Conservation (phyloP, 2,329 filamentous ascomycete species). For the Alternaria incomplexa region DNA sequence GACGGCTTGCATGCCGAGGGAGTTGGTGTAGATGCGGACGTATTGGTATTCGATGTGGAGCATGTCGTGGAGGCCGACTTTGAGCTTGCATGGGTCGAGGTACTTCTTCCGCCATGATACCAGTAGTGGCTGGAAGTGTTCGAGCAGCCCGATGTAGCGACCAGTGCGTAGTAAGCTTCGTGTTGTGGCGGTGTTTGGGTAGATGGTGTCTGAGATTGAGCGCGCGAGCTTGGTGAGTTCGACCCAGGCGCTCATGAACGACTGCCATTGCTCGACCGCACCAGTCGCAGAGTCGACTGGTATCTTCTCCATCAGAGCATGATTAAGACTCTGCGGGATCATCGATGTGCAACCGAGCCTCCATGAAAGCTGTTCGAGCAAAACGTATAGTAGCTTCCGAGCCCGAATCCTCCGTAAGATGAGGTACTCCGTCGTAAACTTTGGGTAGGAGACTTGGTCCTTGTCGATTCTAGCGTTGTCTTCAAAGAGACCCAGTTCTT, state of each 20-base stretch:
- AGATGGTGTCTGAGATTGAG: constrained; percentile 61
- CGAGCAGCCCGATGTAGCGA: constrained; percentile 58
- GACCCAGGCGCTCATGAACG: constrained; percentile 60
- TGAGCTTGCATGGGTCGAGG: constrained; percentile 46
- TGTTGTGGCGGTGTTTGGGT: constrained; percentile 53
- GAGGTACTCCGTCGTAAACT: constrained; percentile 37
- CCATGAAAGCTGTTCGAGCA: constrained; percentile 60
- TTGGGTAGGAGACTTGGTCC: constrained; percentile 43
- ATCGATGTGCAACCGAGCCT: constrained; percentile 60
- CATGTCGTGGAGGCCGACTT: constrained; percentile 53
- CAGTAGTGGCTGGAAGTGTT: constrained; percentile 53
- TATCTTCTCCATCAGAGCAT: constrained; percentile 49
- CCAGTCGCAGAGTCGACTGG: constrained; percentile 46
- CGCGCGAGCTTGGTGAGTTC: constrained; percentile 54
- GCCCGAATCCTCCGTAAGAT: constrained; percentile 41
- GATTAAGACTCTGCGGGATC: constrained; percentile 55
- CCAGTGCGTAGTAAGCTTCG: constrained; percentile 53
- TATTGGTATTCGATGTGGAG: constrained; percentile 61
- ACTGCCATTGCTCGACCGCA: constrained; percentile 55
- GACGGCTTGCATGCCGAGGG: constrained; percentile 62
- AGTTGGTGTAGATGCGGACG: constrained; percentile 53
- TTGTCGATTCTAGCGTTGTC: constrained; percentile 47
- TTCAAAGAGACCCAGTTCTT: constrained; percentile 60
- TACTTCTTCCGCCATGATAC: constrained; percentile 50
- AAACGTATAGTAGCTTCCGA: constrained; percentile 50